Percentiles rank a stretch among this genome's conserved stretches.
phyloP scores from a whole-genome alignment of 805 yeast species.

The Hanseniaspora clermontiae region DNA sequence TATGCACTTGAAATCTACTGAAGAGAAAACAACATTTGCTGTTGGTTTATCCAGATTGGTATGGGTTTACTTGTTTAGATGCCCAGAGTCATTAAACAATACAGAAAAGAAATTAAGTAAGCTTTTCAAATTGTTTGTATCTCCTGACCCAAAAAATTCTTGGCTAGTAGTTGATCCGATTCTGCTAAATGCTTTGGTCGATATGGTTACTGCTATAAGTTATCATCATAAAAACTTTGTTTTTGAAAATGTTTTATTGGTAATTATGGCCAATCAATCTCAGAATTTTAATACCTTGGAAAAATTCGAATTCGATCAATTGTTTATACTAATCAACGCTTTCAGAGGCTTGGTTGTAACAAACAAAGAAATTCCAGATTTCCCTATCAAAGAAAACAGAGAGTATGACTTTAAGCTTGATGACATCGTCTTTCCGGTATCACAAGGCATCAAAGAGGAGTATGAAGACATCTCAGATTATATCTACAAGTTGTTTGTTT shows the following conservation, averaged over 20 bases:
- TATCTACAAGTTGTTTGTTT: slow-evolving; percentile 41
- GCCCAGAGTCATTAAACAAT: slow-evolving; percentile 78
- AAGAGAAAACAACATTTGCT: slow-evolving; percentile 43
- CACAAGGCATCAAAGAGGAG: slow-evolving; percentile 25
- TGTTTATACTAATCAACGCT: slow-evolving; percentile 56
- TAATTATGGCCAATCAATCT: slow-evolving; percentile 34
- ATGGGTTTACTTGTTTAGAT: slow-evolving; percentile 82
- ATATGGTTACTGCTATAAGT: slow-evolving; percentile 65
- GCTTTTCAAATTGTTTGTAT: slow-evolving; percentile 45
- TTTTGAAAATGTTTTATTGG: slow-evolving; percentile 64
- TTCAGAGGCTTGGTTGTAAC: slow-evolving; percentile 52
- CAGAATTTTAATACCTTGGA: slow-evolving; percentile 40
- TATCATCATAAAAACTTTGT: slow-evolving; percentile 66
- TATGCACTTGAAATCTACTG: slow-evolving; percentile 48
- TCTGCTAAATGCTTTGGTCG: slow-evolving; percentile 54
- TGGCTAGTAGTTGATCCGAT: slow-evolving; percentile 62
- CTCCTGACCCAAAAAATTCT: slow-evolving; percentile 49
- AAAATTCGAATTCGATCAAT: slow-evolving; percentile 51
- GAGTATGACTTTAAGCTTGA: slow-evolving; percentile 26
- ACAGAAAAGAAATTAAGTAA: slow-evolving; percentile 67
- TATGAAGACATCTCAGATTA: slow-evolving; percentile 62
- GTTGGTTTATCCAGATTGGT: slow-evolving; percentile 59
- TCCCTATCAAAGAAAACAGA: slow-evolving; percentile 42
- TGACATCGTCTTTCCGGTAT: slow-evolving; percentile 25
- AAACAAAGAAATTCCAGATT: slow-evolving; percentile 58